A percentile compares a stretch with the other conserved stretches of the same genome.
Conservation (phyloP, 2,329 filamentous ascomycete species). For the Paecilomyces sp. region DNA sequence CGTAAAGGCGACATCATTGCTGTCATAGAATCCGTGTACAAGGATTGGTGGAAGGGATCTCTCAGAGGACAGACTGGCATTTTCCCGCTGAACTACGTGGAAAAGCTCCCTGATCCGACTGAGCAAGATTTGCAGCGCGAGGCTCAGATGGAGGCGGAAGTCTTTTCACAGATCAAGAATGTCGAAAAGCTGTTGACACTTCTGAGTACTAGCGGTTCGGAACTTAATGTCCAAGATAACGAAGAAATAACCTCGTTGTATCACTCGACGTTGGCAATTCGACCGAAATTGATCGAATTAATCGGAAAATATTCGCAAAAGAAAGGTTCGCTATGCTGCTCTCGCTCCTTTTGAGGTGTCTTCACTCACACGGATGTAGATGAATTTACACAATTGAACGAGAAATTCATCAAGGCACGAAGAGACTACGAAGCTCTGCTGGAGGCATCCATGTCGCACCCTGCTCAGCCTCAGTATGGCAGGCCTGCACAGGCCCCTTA, state of each 20-base stretch:
- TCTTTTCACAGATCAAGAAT: slow-evolving; percentile 70
- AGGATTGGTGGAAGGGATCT: slow-evolving; percentile 99
- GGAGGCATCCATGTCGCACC: slow-evolving; percentile 92
- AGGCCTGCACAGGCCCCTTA: slow-evolving; percentile 41
- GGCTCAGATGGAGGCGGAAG: slow-evolving; percentile 85
- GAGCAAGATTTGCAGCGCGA: slow-evolving; percentile 90
- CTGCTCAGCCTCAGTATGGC: slow-evolving; percentile 71
- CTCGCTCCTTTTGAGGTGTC: not conserved
- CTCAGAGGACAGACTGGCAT: slow-evolving; percentile 92
- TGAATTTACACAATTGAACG: slow-evolving; percentile 96
- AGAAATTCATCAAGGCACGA: slow-evolving; percentile 98
- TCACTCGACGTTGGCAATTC: slow-evolving; percentile 86
- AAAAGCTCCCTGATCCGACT: slow-evolving; percentile 92
- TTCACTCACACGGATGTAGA: slow-evolving; percentile 47
- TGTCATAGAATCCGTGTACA: slow-evolving; percentile 94
- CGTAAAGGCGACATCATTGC: slow-evolving; percentile 96
- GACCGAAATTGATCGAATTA: slow-evolving; percentile 93
- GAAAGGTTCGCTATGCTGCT: slow-evolving; percentile 60
- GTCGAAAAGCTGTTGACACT: slow-evolving; percentile 79
- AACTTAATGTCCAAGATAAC: slow-evolving; percentile 79
- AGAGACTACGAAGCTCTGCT: slow-evolving; percentile 94
- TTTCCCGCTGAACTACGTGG: slow-evolving; percentile 96
- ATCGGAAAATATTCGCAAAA: slow-evolving; percentile 99
- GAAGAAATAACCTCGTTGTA: slow-evolving; percentile 92
- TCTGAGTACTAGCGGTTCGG: slow-evolving; percentile 77